These are phyloP conservation scores for Calvatia gigantea DNA, from an alignment of 768 basidiomycete species.

Conservation along the genomic window DNA sequence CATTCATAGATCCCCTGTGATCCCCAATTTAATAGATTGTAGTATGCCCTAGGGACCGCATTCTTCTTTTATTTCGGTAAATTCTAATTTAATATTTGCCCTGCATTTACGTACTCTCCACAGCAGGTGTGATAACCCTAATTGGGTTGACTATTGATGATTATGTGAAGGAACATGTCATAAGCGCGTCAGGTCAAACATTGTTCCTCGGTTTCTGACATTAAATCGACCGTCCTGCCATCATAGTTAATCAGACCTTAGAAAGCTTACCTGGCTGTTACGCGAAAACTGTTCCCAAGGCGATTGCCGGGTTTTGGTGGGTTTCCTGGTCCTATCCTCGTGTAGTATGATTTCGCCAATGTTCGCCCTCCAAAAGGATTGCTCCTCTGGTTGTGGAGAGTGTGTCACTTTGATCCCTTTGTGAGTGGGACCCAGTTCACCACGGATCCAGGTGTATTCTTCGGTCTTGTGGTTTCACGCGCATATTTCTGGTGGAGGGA, in stretches of 20 bases:
- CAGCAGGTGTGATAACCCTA: conserved; percentile 23
- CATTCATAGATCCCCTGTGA: not conserved
- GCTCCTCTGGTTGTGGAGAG: conserved; percentile 26
- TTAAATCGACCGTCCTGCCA: not conserved
- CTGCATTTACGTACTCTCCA: not conserved
- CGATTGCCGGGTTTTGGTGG: conserved; percentile 27
- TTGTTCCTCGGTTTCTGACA: not conserved
- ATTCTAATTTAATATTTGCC: not conserved
- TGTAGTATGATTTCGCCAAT: not conserved
- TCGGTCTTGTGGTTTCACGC: conserved; percentile 21
- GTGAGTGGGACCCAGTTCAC: no score
- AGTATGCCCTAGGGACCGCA: conserved; percentile 16
- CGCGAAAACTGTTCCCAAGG: conserved; percentile 23
- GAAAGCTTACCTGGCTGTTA: conserved; percentile 26
- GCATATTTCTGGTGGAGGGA: conserved; percentile 24
- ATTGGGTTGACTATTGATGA: conserved; percentile 22
- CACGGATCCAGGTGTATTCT: conserved; percentile 18
- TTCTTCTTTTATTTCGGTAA: conserved; percentile 25
- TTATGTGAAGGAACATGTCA: conserved; percentile 23
- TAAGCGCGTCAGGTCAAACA: conserved; percentile 19
- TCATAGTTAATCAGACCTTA: conserved; percentile 18
- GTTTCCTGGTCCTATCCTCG: not conserved
- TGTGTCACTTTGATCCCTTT: conserved; percentile 6
- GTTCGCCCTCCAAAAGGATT: conserved; percentile 16
- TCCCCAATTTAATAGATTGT: not conserved